These are phyloP conservation scores for Westerdykella aurantiaca DNA, from an alignment of 2,329 filamentous ascomycete genomes.

Conservation along the genomic window DNA sequence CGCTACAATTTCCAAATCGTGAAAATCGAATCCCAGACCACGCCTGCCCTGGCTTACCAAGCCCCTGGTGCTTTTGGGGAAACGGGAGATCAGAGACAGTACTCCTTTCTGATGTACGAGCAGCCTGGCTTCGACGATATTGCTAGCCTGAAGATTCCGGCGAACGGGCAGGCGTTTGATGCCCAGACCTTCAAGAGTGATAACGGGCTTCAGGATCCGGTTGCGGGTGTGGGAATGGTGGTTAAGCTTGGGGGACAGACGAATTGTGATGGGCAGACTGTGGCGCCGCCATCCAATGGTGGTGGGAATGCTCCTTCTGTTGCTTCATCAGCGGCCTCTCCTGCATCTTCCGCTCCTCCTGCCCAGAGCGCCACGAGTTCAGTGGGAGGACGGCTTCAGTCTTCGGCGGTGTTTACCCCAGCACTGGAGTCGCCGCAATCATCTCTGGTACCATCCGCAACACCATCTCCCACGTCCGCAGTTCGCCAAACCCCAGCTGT, in stretches of 20 bases:
- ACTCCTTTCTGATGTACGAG: constrained; percentile 29
- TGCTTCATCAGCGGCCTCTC: constrained; percentile 1
- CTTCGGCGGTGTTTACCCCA: too few species aligned
- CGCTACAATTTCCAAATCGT: constrained; percentile 21
- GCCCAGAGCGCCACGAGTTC: too few species aligned
- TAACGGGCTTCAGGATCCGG: constrained; percentile 23
- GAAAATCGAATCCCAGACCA: constrained; percentile 17
- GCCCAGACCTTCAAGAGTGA: constrained; percentile 24
- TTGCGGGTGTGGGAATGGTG: constrained; percentile 30
- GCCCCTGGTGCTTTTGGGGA: constrained; percentile 29
- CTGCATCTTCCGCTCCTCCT: background rate
- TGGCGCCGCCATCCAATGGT: background rate
- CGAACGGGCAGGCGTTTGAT: constrained; percentile 22
- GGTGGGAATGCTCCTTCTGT: background rate
- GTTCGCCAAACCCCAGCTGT: too few species aligned
- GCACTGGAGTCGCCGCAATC: too few species aligned
- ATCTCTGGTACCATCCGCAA: too few species aligned
- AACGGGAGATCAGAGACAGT: constrained; percentile 26
- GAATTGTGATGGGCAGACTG: constrained; percentile 1
- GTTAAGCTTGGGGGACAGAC: constrained; percentile 25
- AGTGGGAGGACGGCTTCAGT: too few species aligned
- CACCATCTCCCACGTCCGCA: too few species aligned
- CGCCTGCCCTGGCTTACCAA: constrained; percentile 21
- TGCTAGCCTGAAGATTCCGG: constrained; percentile 19
- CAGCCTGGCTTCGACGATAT: constrained; percentile 22